phyloP scores from a whole-genome alignment of 495 filamentous ascomycete genomes.

The Cryomyces minteri region DNA sequence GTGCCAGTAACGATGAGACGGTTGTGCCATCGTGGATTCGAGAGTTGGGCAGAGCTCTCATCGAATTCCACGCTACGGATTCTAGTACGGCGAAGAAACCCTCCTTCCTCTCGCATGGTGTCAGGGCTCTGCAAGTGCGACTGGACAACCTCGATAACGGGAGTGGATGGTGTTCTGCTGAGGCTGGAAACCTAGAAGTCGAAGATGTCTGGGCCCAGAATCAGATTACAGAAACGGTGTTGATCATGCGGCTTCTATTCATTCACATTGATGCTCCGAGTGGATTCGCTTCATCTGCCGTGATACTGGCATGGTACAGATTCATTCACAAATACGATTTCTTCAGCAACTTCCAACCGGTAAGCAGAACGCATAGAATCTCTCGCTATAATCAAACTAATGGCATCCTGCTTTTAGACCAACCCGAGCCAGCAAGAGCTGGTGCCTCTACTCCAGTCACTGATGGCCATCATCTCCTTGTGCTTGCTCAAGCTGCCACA shows the following conservation, averaged over 20 bases:
- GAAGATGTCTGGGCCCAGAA: constrained; percentile 44
- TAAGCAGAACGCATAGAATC: neutral
- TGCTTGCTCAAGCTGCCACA: constrained; percentile 49
- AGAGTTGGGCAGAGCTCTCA: no score
- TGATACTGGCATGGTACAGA: constrained; percentile 54
- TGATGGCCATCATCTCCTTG: constrained; percentile 56
- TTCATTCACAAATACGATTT: constrained; percentile 47
- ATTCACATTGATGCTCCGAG: constrained; percentile 39
- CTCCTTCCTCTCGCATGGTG: no score
- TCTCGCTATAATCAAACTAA: constrained; percentile 11
- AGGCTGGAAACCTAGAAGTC: constrained; percentile 30
- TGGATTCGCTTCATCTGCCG: constrained; percentile 33
- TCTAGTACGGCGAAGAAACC: no score
- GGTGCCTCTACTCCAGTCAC: constrained; percentile 39
- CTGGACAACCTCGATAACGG: constrained; percentile 27
- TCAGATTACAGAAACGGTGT: constrained; percentile 45
- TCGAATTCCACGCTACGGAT: no score
- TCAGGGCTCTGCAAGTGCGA: constrained; percentile 20
- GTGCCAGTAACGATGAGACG: no score
- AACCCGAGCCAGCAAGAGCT: constrained; percentile 29
- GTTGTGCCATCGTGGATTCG: no score
- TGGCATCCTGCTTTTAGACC: constrained; percentile 4
- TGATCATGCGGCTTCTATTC: constrained; percentile 57
- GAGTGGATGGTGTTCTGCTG: constrained; percentile 31
- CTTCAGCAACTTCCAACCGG: constrained; percentile 25